These are phyloP conservation scores for Lunularia cruciata DNA, from an alignment of 225 moss, liverwort and hornwort genomes.

Conservation along the genomic window DNA sequence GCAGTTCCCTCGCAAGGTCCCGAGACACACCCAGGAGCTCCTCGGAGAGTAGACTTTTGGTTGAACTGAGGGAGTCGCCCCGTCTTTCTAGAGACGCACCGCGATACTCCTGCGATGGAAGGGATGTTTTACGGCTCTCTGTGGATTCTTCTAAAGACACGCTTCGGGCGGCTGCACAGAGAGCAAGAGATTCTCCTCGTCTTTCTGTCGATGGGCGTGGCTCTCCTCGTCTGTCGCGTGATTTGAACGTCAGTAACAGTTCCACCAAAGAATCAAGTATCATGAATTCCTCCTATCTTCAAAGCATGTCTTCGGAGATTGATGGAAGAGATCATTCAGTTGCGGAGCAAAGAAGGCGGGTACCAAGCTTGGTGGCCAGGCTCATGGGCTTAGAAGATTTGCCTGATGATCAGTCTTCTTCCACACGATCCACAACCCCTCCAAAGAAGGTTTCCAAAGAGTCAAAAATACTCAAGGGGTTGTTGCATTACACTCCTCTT, in stretches of 20 bases:
- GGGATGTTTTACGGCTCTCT: slow-evolving; percentile 34
- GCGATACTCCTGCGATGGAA: slow-evolving; percentile 48
- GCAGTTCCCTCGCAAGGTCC: slow-evolving; percentile 1
- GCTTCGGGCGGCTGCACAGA: slow-evolving; percentile 26
- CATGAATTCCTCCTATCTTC: slow-evolving; percentile 5
- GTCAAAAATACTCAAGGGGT: slow-evolving; percentile 45
- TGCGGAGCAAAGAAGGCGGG: slow-evolving; percentile 35
- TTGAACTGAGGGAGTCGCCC: slow-evolving; percentile 51
- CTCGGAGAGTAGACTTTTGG: slow-evolving; percentile 37
- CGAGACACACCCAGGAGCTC: slow-evolving; percentile 35
- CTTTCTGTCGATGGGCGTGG: slow-evolving; percentile 35
- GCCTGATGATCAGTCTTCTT: slow-evolving; percentile 29
- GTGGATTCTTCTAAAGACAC: slow-evolving; percentile 24
- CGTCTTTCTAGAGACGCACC: slow-evolving; percentile 50
- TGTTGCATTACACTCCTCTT: slow-evolving; percentile 43
- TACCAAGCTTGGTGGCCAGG: slow-evolving; percentile 48
- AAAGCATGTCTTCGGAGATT: slow-evolving; percentile 11
- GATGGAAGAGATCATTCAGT: slow-evolving; percentile 28
- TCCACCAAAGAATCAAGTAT: slow-evolving; percentile 8
- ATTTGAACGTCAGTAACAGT: slow-evolving; percentile 10
- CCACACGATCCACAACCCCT: slow-evolving; percentile 1
- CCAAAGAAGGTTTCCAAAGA: slow-evolving; percentile 45
- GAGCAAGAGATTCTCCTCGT: slow-evolving; percentile 40
- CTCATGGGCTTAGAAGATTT: slow-evolving; percentile 53
- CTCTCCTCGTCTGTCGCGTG: slow-evolving; percentile 19